Conservation (phyloP, 805 yeast genomes). For the Zygotorulaspora florentina region DNA sequence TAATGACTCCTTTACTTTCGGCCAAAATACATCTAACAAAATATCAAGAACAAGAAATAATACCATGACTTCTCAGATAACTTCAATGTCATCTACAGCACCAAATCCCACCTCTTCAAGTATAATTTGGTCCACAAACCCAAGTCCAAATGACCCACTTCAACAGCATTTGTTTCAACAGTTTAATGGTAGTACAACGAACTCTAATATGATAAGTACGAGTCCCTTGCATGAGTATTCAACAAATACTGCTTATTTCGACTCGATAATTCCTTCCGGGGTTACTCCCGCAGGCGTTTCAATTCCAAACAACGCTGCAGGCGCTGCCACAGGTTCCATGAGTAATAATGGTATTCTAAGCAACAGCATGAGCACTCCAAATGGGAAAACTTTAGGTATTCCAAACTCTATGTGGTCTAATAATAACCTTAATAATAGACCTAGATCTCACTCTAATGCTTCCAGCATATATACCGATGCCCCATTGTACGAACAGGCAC, state of each 20-base stretch:
- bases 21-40: constrained; percentile 17
- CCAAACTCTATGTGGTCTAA: constrained; percentile 20
- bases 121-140: constrained; percentile 26
- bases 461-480: constrained; percentile 35
- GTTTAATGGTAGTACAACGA: constrained; percentile 3
- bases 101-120: constrained; percentile 22
- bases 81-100: constrained; percentile 30
- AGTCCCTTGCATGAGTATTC: constrained; percentile 21
- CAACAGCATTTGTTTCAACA: constrained; percentile 20
- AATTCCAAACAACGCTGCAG: neutral
- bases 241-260: constrained; percentile 21
- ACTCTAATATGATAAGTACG: constrained; percentile 12
- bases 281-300: constrained; percentile 1
- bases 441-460: constrained; percentile 33
- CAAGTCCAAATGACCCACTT: constrained; percentile 22
- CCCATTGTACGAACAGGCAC: constrained; percentile 24
- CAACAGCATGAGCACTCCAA: constrained; percentile 7
- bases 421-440: constrained; percentile 17
- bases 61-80: constrained; percentile 35
- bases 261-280: constrained; percentile 15
- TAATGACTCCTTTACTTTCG: constrained; percentile 29
- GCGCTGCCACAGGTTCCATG: neutral
- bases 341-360: constrained; percentile 8
- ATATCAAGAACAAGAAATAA: constrained; percentile 34
- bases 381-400: constrained; percentile 16